Percentiles rank a stretch among this genome's conserved stretches.
Evolutionary conservation across 2,329 filamentous ascomycete species (phyloP).

Genomic region (Ceratocystis papillata): DNA sequence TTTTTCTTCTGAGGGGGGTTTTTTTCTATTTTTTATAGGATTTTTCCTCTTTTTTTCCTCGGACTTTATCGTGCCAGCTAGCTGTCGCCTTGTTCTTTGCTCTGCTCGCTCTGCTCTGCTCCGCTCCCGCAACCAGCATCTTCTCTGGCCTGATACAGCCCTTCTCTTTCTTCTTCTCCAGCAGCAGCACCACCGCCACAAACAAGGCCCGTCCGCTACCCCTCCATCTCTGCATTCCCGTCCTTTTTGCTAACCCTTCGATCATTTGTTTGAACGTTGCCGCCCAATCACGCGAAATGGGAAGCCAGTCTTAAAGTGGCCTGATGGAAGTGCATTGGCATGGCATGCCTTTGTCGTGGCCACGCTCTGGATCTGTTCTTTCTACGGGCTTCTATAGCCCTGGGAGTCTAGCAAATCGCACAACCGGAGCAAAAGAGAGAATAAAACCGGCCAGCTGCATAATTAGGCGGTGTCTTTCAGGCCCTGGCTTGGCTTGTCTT

Average conservation of each 20-base stretch:
- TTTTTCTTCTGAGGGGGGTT: neutral
- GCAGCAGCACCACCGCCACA: no score
- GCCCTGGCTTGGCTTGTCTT: no score
- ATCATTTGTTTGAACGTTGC: no score
- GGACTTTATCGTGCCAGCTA: neutral
- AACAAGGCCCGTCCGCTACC: no score
- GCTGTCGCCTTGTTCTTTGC: neutral
- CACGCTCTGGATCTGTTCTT: neutral
- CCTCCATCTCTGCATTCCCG: no score
- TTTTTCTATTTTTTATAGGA: neutral
- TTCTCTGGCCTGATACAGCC: no score
- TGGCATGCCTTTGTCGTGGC: no score
- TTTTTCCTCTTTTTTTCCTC: neutral
- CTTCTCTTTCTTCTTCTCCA: no score
- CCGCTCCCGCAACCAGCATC: no score
- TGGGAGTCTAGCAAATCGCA: neutral
- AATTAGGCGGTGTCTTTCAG: neutral
- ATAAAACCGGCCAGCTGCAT: slow-evolving; percentile 5
- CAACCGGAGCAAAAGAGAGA: neutral
- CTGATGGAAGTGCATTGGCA: neutral
- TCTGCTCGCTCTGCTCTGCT: neutral
- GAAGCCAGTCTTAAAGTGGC: neutral
- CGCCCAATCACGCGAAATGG: no score
- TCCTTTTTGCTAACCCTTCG: no score
- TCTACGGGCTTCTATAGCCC: neutral